Evolutionary conservation across 2,329 filamentous ascomycete species (phyloP), one percentile per base, ranked within the genome.

Genomic region (Cladosporium sp.): DNA sequence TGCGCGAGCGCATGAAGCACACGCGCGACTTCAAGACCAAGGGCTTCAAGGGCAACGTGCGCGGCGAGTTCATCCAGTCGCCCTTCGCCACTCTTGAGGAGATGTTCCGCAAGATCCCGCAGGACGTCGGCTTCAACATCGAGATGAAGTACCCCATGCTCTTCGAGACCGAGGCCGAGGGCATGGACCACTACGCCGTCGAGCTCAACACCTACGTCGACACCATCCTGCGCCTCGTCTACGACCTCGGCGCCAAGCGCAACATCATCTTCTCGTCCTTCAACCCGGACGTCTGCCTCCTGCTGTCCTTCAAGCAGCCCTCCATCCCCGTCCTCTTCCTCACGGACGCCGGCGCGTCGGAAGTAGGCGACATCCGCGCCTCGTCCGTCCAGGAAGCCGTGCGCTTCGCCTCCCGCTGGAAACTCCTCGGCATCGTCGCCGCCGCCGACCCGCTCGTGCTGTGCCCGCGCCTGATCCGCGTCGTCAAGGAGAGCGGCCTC

Each of bases 61-160:
- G 93, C 4, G 93, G 92, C 49, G 90, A 89, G 66, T 95, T 95
- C 63, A 97, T 98, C 63, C 92, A 97, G 68, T 89, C 88, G 0
- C 90, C 92, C 0, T 98, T 98, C 72, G 91, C 92, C 7, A 98
- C 93, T 0, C 77, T 98, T 4, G 90, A 96, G 69, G 89, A 96
- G 57, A 84, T 97, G 67, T 96, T 98, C 73, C 81, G 82, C 63
- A 85, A 91, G 65, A 74, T 98, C 0, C 89, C 90, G 0, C 80
- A 86, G 57, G 78, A 82, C 11, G 87, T 95, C 18, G 91, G 93
- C 11, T 98, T 98, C 79, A 97, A 98, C 71, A 95, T 98, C 61
- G 93, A 98, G 74, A 87, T 98, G 80, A 97, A 98, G 72, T 98
- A 98, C 67, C 93, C 93, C 4, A 97, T 97, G 91, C 81, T 98